Percentiles rank a stretch among this genome's conserved stretches.
Evolutionary conservation across 768 basidiomycete species (phyloP).

Genomic region (Hirschioporus abietinus): DNA sequence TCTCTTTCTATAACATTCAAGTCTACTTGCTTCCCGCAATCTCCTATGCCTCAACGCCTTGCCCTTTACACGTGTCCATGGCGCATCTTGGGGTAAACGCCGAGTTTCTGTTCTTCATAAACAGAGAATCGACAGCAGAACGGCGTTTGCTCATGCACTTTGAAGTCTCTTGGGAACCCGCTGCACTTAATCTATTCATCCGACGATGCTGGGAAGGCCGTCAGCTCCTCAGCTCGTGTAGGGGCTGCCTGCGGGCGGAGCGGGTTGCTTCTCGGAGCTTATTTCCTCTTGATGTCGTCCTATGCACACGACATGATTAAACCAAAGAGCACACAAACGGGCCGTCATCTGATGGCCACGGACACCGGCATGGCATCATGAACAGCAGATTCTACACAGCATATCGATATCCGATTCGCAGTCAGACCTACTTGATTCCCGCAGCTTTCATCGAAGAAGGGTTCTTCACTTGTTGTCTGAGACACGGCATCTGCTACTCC

Average conservation of each 20-base stretch:
- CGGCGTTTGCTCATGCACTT: background rate
- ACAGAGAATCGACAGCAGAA: background rate
- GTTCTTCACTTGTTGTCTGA: no score
- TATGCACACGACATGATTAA: background rate
- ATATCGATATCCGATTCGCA: background rate
- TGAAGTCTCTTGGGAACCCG: background rate
- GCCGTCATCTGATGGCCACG: background rate
- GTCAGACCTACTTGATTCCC: background rate
- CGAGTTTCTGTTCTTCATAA: background rate
- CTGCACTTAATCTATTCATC: background rate
- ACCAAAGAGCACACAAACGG: background rate
- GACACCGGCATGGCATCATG: no score
- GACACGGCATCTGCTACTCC: no score
- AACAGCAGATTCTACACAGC: background rate
- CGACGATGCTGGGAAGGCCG: background rate
- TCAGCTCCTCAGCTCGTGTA: background rate
- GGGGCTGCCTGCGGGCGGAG: background rate
- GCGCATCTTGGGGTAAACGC: background rate
- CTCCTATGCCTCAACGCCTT: background rate
- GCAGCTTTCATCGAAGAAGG: background rate
- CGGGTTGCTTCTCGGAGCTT: background rate
- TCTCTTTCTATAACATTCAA: background rate
- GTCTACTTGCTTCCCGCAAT: no score
- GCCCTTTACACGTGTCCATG: background rate
- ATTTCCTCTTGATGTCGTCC: background rate